Conservation (phyloP, 192 early-diverging fungal species). For the Dispira simplex region DNA sequence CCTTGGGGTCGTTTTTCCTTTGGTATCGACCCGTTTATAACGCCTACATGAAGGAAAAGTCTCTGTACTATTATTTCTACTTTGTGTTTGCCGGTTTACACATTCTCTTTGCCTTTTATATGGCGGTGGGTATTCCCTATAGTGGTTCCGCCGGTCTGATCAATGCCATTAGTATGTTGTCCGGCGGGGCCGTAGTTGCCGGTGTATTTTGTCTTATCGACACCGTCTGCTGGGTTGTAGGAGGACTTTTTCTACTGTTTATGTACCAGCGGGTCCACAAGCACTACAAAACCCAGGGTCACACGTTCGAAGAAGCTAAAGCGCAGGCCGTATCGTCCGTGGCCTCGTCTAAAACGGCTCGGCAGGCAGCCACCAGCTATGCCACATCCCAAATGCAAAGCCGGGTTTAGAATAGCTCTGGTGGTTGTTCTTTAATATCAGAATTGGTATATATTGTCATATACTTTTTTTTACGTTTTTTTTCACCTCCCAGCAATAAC, state of each 20-base stretch:
- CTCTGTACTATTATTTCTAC: conserved; percentile 73
- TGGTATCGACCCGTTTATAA: conserved; percentile 87
- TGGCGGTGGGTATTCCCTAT: conserved; percentile 72
- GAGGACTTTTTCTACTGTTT: conserved; percentile 41
- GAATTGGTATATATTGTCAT: too few species aligned
- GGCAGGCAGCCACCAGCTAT: conserved; percentile 15
- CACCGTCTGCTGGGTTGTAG: conserved; percentile 46
- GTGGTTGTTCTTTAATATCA: not conserved
- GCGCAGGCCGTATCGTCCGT: conserved; percentile 37
- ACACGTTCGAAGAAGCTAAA: conserved; percentile 59
- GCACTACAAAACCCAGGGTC: conserved; percentile 51
- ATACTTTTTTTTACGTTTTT: too few species aligned
- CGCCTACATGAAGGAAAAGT: conserved; percentile 74
- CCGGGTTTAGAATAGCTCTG: not conserved
- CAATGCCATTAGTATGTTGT: conserved; percentile 53
- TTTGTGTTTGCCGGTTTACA: conserved; percentile 80
- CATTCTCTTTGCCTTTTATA: conserved; percentile 62
- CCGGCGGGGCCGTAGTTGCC: conserved; percentile 44
- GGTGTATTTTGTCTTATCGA: conserved; percentile 45
- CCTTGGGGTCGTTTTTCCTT: conserved; percentile 55
- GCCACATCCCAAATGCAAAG: conserved; percentile 11
- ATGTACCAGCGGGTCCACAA: conserved; percentile 38
- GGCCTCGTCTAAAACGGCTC: conserved; percentile 27
- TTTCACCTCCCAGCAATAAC: too few species aligned
- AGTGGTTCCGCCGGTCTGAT: conserved; percentile 72